Base-by-base conservation (phyloP, 805 yeast genomes). In the Wickerhamomyces chaumierensis region DNA sequence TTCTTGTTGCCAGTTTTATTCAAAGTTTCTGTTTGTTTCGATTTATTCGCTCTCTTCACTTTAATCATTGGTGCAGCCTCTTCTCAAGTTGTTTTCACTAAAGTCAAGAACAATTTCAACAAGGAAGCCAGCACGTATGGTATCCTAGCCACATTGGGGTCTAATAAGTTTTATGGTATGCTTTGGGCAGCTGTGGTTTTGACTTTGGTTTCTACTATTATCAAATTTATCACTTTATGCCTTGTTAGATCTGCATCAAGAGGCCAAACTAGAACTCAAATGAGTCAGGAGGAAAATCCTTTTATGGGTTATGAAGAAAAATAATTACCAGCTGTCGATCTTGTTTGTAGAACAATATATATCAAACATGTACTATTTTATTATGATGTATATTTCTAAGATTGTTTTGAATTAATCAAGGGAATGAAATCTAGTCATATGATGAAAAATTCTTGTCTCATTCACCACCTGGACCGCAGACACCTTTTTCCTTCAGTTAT, bases 101-200 rank as follows among this genome's bases (percentile, higher is more conserved):
- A 65, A 39, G 65, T 78, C 43, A 58, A 68, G 42, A 58, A 62
- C 12, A 62, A 69, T 39, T 65, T 84, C 61, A 74, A 79, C 48
- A 59, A 73, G 27, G 60, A 62, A 27, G 57, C 59, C 12, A 54
- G 50, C 2, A 53, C 55, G 3, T 76, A 64, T 48, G 94, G 94
- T 14, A 66, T 79, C 36, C 54, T 57, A 31, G 71, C 84, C 2
- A 53, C 55, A 29, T 50, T 83, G 37, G 71, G 74, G 27, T 59
- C 61, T 16, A 57, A 60, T 31, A 40, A 49, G 37, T 79, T 70
- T 47, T 69, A 74, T 38, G 86, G 75, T 3, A 57, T 78, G 35
- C 60, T 75, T 8, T 83, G 90, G 92, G 75, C 74, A 13, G 68
- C 78, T 1, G 70, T 67, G 3, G 78, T 57, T 14, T 74, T 75